Evolutionary conservation across 2,329 filamentous ascomycete genomes (phyloP), one percentile per base, ranked within the genome.

Genomic region (Eutypa lata): DNA sequence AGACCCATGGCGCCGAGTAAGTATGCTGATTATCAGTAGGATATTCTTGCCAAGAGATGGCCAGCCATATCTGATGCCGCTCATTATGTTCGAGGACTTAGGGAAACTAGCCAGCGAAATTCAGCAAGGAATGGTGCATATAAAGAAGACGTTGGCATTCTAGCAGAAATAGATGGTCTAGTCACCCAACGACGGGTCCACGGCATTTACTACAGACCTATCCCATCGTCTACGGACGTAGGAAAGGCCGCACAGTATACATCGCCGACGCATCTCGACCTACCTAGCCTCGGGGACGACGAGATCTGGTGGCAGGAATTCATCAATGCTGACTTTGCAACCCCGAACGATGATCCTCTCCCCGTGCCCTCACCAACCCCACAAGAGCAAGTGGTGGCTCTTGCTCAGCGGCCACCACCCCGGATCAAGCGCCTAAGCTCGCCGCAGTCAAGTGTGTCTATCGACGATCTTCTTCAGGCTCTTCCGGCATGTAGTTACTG

Each of bases 131-230:
- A 22, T 24, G 35, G n/a, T 37, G 48, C 48, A 8, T 49, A 14
- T 35, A 7, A 35, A 35, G 31, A 49, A 19, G 37, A 49, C 21
- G n/a, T 49, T 33, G 40, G 21, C 18, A 13, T 49, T 18, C 19
- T 49, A 4, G 48, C 28, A 14, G 48, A 49, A 7, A 33, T 49
- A 22, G 48, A 49, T 21, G 37, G 11, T 37, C 16, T 49, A 7
- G 22, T 49, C 31, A 49, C 48, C 10, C 48, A 49, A 26, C 33
- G 48, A 7, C 48, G 48, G 19, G 24, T 49, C 31, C 33, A 43
- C 48, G 22, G 33, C 37, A 21, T 49, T 6, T 49, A 16, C 22
- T 37, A 49, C 35, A 22, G 48, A 28, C 31, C 31, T 35, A 35
- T 14, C 8, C 31, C 31, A 35, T 35, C 31, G 8, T 35, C 31